Base-by-base conservation (phyloP, 1,284 basidiomycete species). In the Xerocomus nothofagi region DNA sequence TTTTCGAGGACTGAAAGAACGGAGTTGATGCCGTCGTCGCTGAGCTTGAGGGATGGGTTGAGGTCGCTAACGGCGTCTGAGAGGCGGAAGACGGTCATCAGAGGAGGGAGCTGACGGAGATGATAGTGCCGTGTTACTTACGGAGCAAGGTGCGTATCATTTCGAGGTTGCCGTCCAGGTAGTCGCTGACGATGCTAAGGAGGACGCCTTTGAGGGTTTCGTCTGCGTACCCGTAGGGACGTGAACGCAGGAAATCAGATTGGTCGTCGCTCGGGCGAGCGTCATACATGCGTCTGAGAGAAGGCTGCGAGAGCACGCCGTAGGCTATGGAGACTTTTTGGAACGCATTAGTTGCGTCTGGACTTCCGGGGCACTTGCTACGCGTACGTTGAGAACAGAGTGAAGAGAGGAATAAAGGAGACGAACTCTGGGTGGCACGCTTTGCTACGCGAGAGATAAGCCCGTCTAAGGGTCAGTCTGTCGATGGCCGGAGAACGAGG, bases 321-420 rank as follows among this genome's bases (percentile, higher is more conserved):
- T 93, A 93, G 0, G 91, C 91, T 20, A 91, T 80, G 6, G 88
- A 84, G 1, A 93, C 84, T 60, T 87, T 88, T 66, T 93, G 91
- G 62, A 93, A 93, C 0, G 91, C 91, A 20, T 81, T 73, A 0
- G 90, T 93, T 14, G 90, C 87, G 43, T 82, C 75, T 15, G 86
- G 80, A 61, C 88, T 86, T 57, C 80, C 74, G 8, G 88, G 88
- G 55, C 88, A 91, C 75, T 93, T 93, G 66, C 89, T 92, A 59
- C 6, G 18, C 9, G 14, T 2, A 26, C 1, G 15, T 47, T 43
- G 47, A 49, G 59, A 41, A 27, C 34, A 39, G 17, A 17, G 17
- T 33, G 14, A 44, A 38, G 45, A 17, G 21, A 6, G 23, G 23
- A 6, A 24, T 24, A n/a, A 14, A 5, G 15, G 15, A 21, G 26